Evolutionary conservation across 1,284 basidiomycete species (phyloP).

Genomic region (Rhodotorula glutinis): DNA sequence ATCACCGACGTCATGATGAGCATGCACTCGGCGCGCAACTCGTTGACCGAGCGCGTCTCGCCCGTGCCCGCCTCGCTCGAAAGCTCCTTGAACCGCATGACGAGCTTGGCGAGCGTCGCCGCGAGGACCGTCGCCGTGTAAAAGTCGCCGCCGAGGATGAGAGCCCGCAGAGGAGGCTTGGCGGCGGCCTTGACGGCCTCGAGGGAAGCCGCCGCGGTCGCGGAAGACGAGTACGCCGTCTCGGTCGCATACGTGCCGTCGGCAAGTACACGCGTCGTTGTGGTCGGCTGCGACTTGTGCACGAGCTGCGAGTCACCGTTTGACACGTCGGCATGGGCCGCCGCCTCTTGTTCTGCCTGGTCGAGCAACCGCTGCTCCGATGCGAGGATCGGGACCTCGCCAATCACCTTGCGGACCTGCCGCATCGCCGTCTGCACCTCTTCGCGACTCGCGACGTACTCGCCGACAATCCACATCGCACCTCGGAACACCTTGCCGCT

Average conservation of each 20-base stretch:
- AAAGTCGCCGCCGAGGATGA: conserved; percentile 94
- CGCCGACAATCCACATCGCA: conserved; percentile 95
- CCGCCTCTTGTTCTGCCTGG: conserved; percentile 62
- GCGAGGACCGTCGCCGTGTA: conserved; percentile 91
- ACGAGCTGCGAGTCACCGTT: conserved; percentile 42
- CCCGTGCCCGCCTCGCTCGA: conserved; percentile 44
- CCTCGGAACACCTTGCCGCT: conserved; percentile 97
- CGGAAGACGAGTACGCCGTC: conserved; percentile 69
- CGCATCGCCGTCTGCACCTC: conserved; percentile 73
- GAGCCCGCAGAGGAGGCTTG: conserved; percentile 84
- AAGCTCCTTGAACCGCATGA: conserved; percentile 72
- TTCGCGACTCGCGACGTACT: conserved; percentile 68
- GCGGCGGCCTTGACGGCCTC: conserved; percentile 79
- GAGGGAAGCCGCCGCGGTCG: conserved; percentile 61
- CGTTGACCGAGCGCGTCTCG: conserved; percentile 64
- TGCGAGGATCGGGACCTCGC: conserved; percentile 93
- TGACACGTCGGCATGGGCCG: conserved; percentile 46
- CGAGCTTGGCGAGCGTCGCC: conserved; percentile 85
- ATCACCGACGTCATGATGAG: conserved; percentile 97
- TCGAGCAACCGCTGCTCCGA: conserved; percentile 76
- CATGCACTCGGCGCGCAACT: conserved; percentile 91
- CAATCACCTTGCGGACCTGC: conserved; percentile 82
- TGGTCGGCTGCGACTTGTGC: conserved; percentile 50
- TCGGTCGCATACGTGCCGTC: conserved; percentile 99
- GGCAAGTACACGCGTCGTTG: conserved; percentile 68